Conservation (phyloP, 2,329 filamentous ascomycete species). For the Zasmidium cellare region DNA sequence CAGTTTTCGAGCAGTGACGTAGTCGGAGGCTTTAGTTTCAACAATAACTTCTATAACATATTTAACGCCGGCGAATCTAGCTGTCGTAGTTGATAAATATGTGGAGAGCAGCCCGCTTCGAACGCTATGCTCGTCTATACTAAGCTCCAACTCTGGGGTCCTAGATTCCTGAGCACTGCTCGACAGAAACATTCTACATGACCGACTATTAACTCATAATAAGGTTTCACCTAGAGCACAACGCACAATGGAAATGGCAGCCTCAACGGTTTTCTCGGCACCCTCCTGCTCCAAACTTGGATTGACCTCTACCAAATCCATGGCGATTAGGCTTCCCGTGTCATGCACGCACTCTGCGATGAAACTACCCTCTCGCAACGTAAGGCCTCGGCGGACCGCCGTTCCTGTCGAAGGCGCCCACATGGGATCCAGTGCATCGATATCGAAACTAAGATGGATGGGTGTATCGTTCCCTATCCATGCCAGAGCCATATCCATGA, state of each 20-base stretch:
- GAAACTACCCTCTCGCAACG: constrained; percentile 91
- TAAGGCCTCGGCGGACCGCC: constrained; percentile 88
- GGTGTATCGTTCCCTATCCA: constrained; percentile 94
- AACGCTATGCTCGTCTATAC: too few species aligned
- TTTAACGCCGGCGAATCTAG: too few species aligned
- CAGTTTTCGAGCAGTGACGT: too few species aligned
- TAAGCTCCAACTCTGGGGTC: too few species aligned
- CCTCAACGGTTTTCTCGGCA: constrained; percentile 81
- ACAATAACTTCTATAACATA: too few species aligned
- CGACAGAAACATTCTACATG: too few species aligned
- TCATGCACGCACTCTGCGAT: constrained; percentile 73
- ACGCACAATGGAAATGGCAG: constrained; percentile 86
- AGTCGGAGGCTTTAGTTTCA: too few species aligned
- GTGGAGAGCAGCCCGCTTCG: too few species aligned
- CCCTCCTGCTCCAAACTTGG: constrained; percentile 55
- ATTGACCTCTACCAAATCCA: constrained; percentile 59
- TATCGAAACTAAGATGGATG: constrained; percentile 95
- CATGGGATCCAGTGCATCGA: constrained; percentile 92
- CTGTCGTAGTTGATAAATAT: too few species aligned
- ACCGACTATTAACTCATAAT: constrained; percentile 61
- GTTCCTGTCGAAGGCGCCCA: constrained; percentile 97
- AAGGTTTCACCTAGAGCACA: constrained; percentile 91
- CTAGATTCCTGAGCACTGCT: too few species aligned
- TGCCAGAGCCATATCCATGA: constrained; percentile 97
- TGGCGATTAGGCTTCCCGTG: constrained; percentile 57